These are phyloP conservation scores for Millerozyma acaciae DNA, from an alignment of 805 yeast genomes.

Conservation along the genomic window DNA sequence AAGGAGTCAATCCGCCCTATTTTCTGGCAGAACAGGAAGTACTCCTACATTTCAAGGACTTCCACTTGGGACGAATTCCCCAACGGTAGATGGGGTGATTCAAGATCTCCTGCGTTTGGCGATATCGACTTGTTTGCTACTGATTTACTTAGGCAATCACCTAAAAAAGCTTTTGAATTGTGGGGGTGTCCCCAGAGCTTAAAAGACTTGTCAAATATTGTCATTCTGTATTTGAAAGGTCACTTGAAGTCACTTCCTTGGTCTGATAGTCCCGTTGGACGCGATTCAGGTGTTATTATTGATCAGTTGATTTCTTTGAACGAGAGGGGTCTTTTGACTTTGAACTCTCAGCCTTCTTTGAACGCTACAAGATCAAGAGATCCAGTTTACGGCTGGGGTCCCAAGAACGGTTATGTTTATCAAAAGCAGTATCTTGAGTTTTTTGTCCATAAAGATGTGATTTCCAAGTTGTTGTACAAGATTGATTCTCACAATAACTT, in stretches of 20 bases:
- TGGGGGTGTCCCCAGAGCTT: constrained; percentile 80
- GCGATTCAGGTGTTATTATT: constrained; percentile 65
- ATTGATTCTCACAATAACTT: constrained; percentile 45
- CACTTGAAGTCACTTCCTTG: constrained; percentile 78
- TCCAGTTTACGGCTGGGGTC: constrained; percentile 89
- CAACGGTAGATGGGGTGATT: constrained; percentile 98
- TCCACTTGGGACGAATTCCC: constrained; percentile 98
- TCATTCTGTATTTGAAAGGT: constrained; percentile 69
- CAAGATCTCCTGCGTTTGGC: constrained; percentile 95
- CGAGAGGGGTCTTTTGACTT: constrained; percentile 64
- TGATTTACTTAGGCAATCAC: constrained; percentile 75
- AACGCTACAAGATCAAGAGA: constrained; percentile 75
- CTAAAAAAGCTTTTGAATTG: constrained; percentile 71
- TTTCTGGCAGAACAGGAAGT: constrained; percentile 93
- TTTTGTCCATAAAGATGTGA: constrained; percentile 58
- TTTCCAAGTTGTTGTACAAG: constrained; percentile 31
- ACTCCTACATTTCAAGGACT: constrained; percentile 83
- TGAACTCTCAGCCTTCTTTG: constrained; percentile 92
- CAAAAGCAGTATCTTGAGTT: constrained; percentile 93
- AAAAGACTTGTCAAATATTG: constrained; percentile 58
- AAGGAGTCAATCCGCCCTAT: constrained; percentile 88
- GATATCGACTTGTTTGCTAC: constrained; percentile 81
- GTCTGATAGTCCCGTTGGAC: constrained; percentile 87
- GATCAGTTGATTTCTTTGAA: constrained; percentile 61
- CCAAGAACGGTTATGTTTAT: constrained; percentile 85